Conservation (phyloP, 106 monocot species). For the Chionographis japonica region DNA sequence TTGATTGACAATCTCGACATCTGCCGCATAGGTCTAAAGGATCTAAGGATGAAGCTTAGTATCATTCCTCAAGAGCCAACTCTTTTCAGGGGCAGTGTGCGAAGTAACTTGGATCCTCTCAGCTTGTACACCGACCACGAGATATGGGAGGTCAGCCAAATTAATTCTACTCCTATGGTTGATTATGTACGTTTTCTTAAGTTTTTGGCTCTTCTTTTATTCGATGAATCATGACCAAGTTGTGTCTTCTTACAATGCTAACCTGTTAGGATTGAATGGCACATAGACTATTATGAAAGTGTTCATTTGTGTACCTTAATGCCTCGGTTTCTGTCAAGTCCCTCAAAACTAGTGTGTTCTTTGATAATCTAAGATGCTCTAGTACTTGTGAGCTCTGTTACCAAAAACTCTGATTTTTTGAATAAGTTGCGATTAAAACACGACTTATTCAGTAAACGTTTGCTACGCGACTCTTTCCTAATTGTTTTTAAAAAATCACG, state of each 20-base stretch:
- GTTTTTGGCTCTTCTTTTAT: not conserved
- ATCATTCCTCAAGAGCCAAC: slow-evolving; percentile 86
- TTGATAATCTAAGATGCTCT: too few species aligned
- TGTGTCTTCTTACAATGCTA: not conserved
- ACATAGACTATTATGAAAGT: too few species aligned
- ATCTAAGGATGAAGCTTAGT: slow-evolving; percentile 66
- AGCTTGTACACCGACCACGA: slow-evolving; percentile 48
- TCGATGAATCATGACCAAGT: too few species aligned
- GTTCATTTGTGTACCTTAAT: too few species aligned
- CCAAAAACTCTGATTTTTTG: too few species aligned
- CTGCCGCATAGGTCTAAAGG: slow-evolving; percentile 55
- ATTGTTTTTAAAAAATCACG: too few species aligned
- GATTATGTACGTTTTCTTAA: not conserved
- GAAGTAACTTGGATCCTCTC: slow-evolving; percentile 75
- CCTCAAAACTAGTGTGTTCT: too few species aligned
- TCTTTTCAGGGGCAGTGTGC: slow-evolving; percentile 60
- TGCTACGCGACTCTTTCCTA: too few species aligned
- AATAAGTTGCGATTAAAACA: too few species aligned
- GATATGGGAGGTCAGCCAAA: slow-evolving; percentile 64
- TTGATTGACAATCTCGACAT: slow-evolving; percentile 63
- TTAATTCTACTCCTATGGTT: not conserved
- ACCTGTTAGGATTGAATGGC: not conserved
- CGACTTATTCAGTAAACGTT: too few species aligned
- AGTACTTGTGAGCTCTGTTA: too few species aligned
- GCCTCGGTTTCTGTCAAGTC: too few species aligned